phyloP scores from a whole-genome alignment of 345 rosid species.

The Syzygium oleosum region DNA sequence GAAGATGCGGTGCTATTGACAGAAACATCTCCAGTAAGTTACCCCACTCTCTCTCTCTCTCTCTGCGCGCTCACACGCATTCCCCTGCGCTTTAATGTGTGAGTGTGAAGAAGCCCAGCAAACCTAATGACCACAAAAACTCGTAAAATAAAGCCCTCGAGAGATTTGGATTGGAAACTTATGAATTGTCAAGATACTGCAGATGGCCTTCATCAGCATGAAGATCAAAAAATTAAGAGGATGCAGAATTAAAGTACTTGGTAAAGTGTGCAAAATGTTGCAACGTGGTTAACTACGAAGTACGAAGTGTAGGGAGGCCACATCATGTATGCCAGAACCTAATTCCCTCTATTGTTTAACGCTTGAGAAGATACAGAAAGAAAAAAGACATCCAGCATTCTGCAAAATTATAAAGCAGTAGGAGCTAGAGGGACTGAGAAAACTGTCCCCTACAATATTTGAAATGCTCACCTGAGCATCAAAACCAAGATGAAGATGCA shows the following conservation, averaged over 20 bases:
- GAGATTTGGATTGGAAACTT: background rate
- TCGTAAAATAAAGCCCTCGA: background rate
- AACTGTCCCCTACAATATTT: background rate
- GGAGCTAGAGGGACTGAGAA: background rate
- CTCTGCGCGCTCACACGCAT: background rate
- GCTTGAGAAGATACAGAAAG: background rate
- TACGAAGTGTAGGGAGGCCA: background rate
- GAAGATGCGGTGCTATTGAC: background rate
- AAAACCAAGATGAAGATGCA: conserved; percentile 97
- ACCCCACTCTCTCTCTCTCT: background rate
- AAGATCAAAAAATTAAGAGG: background rate
- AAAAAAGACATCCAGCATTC: background rate
- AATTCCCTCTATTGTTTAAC: background rate
- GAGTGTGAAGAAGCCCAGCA: background rate
- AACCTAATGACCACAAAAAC: background rate
- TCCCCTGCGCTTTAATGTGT: background rate
- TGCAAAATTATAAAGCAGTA: background rate
- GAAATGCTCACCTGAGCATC: conserved; percentile 49
- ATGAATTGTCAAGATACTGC: background rate
- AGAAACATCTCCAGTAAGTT: background rate
- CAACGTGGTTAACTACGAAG: background rate
- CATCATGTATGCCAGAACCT: background rate
- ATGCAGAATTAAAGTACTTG: background rate
- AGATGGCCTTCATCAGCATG: background rate
- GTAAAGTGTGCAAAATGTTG: background rate